Evolutionary conservation across 192 early-diverging fungal species (phyloP), one percentile per base, ranked within the genome.

Genomic region (Umbelopsis ramanniana): DNA sequence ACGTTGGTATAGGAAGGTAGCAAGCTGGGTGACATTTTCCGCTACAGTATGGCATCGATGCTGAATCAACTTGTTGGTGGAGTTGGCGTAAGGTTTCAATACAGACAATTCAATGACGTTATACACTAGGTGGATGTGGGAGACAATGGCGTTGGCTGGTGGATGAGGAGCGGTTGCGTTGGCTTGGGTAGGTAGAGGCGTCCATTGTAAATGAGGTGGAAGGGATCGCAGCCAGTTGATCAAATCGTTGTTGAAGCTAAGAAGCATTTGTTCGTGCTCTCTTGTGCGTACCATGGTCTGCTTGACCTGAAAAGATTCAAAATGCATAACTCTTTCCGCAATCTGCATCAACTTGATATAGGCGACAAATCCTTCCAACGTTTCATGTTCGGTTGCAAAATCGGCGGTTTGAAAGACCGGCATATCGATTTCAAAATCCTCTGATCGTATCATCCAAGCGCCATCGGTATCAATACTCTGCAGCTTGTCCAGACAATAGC

Each of bases 401-500:
- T 79, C 77, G 6, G 69, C 77, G 3, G 72, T 72, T 17, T 79
- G 72, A 19, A 71, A 71, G 15, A 67, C 40, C 29, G 77, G 77
- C 68, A 79, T 69, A 38, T 74, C 77, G 38, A 71, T n/a, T n/a
- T 69, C 66, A 24, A 74, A 66, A 23, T 74, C 77, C 26, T 70
- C 67, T 24, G 57, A 53, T n/a, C 29, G 55, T 15, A 79, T 33
- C 33, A 70, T 43, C 68, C 77, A 79, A 35, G 77, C 69, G 0
- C 73, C 69, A 11, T 69, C 70, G 3, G 57, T 67, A 9, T 54
- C 46, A 24, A 69, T 37, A 53, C 70, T 74, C 7, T 67, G 66
- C 29, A 74, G 10, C 35, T 79, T 79, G 69, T 79, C 78, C n/a
- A 79, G 45, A 69, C 74, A 75, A 26, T 79, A 79, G 48, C 78